These are phyloP conservation scores for Gaultheria prostrata DNA, from an alignment of 148 eudicot genomes.

Conservation along the genomic window DNA sequence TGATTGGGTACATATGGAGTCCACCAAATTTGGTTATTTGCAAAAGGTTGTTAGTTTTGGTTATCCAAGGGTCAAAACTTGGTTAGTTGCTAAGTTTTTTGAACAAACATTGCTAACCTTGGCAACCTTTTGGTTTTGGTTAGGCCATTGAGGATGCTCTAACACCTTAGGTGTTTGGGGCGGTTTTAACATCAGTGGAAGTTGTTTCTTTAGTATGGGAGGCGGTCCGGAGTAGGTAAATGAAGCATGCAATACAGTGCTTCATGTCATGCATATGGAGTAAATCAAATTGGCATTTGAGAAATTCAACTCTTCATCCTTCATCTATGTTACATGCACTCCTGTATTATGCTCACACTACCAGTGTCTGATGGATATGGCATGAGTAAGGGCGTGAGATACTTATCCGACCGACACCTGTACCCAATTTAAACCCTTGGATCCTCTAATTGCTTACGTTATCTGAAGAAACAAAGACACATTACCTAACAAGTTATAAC, in stretches of 20 bases:
- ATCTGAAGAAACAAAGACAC: background rate
- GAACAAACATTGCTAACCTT: too few species aligned
- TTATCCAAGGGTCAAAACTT: too few species aligned
- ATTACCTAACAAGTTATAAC: background rate
- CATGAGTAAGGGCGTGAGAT: background rate
- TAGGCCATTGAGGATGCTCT: too few species aligned
- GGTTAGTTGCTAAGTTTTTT: too few species aligned
- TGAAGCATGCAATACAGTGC: constrained; percentile 1
- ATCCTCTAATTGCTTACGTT: background rate
- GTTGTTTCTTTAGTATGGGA: background rate
- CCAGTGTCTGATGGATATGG: background rate
- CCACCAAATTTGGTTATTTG: too few species aligned
- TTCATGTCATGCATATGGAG: background rate
- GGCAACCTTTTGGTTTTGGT: too few species aligned
- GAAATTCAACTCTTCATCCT: background rate
- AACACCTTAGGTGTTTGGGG: background rate
- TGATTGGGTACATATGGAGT: too few species aligned
- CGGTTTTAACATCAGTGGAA: background rate
- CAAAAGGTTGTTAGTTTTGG: too few species aligned
- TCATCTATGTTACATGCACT: background rate
- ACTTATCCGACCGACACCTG: background rate
- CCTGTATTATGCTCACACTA: background rate
- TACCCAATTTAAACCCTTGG: background rate
- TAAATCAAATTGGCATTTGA: background rate
- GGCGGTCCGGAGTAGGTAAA: background rate